Base-by-base conservation (phyloP, 805 yeast genomes). In the Candida parachauliodes region DNA sequence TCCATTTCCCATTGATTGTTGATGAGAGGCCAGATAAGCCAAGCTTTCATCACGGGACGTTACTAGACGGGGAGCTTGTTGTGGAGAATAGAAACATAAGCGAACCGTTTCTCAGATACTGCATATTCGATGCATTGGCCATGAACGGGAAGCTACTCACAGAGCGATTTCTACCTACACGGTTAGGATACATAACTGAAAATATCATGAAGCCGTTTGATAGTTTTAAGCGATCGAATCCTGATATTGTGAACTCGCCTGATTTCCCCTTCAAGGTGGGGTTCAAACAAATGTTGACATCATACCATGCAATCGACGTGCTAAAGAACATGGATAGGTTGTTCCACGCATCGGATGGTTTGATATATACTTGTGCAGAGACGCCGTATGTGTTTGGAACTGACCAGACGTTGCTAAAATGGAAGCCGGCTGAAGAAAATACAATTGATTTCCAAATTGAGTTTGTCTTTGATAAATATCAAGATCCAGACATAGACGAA, bases 391-490 rank as follows among this genome's bases (percentile, higher is more conserved):
- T 77, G 2, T 78, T 81, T 45, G 98, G 98, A 10, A 91, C 98
- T 1, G 98, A 93, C 58, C 73, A 78, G 0, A 77, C 88, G 5
- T 67, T 93, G 34, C 64, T 93, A 39, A 93, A 94, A 61, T 93
- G 99, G 99, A 93, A 93, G 54, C 98, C 98, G 2, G 87, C 95
- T 9, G 86, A 86, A 45, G 98, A 91, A 59, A 94, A 93, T 51
- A 83, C 97, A 0, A 77, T 94, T 30, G 99, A 93, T 60, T 93
- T 87, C 61, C 81, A 81, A 54, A 59, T 93, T 42, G 70, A 71
- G 23, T 59, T 88, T 41, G 72, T 72, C 24, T 85, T 86, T 50
- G 77, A 79, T 12, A 48, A 60, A 7, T 79, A 48, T 48, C 72
- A 72, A 32, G 91, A 84, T 54, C 75, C 75, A 5, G 85, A 80